These are phyloP conservation scores for Calonectria pseudoreteaudii DNA, from an alignment of 2,329 filamentous ascomycete species.

Conservation along the genomic window DNA sequence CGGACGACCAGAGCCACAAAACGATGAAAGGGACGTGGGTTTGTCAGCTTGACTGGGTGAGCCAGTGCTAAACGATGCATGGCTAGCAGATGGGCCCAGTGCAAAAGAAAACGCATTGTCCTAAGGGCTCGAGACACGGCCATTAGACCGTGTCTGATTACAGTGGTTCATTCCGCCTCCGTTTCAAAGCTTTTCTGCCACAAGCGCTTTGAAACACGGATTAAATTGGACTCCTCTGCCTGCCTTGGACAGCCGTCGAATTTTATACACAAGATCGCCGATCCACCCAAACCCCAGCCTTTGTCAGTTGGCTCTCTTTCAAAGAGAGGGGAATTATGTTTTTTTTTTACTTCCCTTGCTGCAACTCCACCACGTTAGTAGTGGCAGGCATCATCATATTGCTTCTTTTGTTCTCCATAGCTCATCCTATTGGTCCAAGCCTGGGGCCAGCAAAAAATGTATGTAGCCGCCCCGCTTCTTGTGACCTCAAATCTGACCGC, in stretches of 20 bases:
- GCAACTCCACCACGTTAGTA: conserved; percentile 18
- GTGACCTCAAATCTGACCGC: conserved; percentile 24
- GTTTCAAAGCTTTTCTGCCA: conserved; percentile 11
- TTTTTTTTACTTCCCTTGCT: conserved; percentile 22
- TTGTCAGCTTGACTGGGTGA: background rate
- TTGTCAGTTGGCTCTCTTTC: background rate
- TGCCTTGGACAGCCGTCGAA: background rate
- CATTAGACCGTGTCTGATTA: conserved; percentile 23
- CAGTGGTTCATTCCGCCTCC: conserved; percentile 3
- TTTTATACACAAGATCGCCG: too few species aligned
- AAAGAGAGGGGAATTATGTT: background rate
- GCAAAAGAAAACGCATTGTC: conserved; percentile 4
- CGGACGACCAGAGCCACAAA: too few species aligned
- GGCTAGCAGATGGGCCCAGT: background rate
- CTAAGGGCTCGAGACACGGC: conserved; percentile 17
- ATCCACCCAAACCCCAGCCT: background rate
- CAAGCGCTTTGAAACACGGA: conserved; percentile 7
- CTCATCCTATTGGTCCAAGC: conserved; percentile 36
- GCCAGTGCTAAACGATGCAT: conserved; percentile 1
- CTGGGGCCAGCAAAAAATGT: conserved; percentile 20
- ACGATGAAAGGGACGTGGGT: background rate
- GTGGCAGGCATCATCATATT: conserved; percentile 38
- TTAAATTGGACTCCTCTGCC: background rate
- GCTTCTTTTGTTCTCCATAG: conserved; percentile 42
- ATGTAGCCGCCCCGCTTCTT: conserved; percentile 32